These are phyloP conservation scores for Fusarium miscanthi DNA, from an alignment of 2,329 filamentous ascomycete species.

Conservation along the genomic window DNA sequence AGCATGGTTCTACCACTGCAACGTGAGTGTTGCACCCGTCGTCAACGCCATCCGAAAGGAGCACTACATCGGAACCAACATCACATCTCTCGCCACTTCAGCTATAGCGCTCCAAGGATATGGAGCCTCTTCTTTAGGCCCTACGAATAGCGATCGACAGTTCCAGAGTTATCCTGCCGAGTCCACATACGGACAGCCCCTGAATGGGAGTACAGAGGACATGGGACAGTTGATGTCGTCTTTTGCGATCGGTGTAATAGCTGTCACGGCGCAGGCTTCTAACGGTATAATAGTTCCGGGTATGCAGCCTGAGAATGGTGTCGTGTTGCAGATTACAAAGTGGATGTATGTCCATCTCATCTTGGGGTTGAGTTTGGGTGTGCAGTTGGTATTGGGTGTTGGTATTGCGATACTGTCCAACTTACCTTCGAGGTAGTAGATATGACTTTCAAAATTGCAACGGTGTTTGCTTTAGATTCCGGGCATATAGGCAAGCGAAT, in stretches of 20 bases:
- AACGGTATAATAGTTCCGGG: constrained; percentile 42
- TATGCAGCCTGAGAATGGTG: constrained; percentile 47
- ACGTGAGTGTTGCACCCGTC: constrained; percentile 33
- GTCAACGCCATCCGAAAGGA: constrained; percentile 26
- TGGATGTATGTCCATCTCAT: constrained; percentile 49
- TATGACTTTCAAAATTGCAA: neutral
- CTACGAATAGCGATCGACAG: constrained; percentile 24
- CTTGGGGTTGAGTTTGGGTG: constrained; percentile 46
- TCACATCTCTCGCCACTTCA: constrained; percentile 33
- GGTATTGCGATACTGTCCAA: constrained; percentile 27
- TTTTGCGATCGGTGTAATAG: constrained; percentile 53
- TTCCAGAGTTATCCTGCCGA: constrained; percentile 57
- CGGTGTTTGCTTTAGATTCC: neutral
- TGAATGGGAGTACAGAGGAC: constrained; percentile 42
- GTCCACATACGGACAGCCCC: constrained; percentile 50
- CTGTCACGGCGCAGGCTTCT: constrained; percentile 49
- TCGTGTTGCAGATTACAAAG: constrained; percentile 47
- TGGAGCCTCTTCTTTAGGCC: constrained; percentile 30
- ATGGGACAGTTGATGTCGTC: constrained; percentile 53
- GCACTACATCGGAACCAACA: constrained; percentile 32
- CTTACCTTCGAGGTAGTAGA: neutral
- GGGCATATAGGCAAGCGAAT: neutral
- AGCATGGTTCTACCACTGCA: constrained; percentile 42
- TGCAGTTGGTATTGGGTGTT: constrained; percentile 47
- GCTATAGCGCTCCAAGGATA: constrained; percentile 42